These are phyloP conservation scores for Gossypium herbaceum DNA, from an alignment of 345 rosid genomes.

Conservation along the genomic window DNA sequence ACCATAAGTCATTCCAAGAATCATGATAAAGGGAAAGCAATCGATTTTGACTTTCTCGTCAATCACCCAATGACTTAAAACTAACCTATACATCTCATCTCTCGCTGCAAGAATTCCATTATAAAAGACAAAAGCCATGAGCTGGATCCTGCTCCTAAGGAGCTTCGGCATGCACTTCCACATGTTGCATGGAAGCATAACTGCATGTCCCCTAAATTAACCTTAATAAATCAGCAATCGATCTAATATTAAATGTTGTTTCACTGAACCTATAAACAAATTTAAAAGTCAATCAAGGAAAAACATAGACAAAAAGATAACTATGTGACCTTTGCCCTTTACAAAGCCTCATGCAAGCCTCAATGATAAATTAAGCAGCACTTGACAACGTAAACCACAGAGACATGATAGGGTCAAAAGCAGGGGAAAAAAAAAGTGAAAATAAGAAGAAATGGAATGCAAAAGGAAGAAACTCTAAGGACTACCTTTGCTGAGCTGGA, in stretches of 20 bases:
- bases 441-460: not conserved
- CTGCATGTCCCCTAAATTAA: not conserved
- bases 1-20: too few relatives aligned
- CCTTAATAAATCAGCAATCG: not conserved
- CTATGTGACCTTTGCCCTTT: not conserved
- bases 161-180: not conserved
- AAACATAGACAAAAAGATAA: not conserved
- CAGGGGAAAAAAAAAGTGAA: not conserved
- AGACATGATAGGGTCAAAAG: not conserved
- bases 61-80: not conserved
- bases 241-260: not conserved
- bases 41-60: too few relatives aligned
- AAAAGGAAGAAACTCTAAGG: not conserved
- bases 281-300: not conserved
- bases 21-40: too few relatives aligned
- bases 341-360: not conserved
- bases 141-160: not conserved
- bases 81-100: not conserved
- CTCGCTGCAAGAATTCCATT: not conserved
- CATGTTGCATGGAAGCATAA: not conserved
- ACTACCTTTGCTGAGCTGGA: slow-evolving; percentile 38
- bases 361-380: not conserved
- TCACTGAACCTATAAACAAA: not conserved
- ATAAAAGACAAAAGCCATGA: not conserved
- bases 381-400: not conserved